Evolutionary conservation across 352 stramenopile genomes (phyloP), one percentile per base, ranked within the genome.

Genomic region (Globisporangium alternatum): DNA sequence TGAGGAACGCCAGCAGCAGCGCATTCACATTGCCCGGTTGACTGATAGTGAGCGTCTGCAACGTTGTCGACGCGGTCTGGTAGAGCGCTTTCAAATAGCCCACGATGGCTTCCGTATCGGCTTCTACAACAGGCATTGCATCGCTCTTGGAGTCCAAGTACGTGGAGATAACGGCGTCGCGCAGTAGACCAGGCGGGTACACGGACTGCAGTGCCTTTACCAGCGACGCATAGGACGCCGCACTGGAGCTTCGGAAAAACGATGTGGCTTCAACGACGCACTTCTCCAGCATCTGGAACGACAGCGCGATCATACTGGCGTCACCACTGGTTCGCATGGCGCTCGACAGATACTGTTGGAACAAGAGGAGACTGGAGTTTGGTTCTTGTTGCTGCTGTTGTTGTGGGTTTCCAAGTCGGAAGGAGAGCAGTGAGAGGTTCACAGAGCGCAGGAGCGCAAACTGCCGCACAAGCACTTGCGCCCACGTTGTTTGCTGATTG

Each of bases 401-500:
- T 21, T 37, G 25, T n/a, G 53, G 37, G 22, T 33, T 10, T 28
- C 1, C 44, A 1, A 75, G 51, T 2, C 39, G 63, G 3, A 63
- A 56, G 21, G 66, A 75, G 13, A 75, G 25, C 4, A 82, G 56
- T 12, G 70, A 58, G n/a, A 81, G 63, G 21, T 60, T 72, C 9
- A 66, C 44, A 28, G 72, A 49, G 41, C 69, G 69, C 19, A 77
- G 39, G n/a, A 79, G 41, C 21, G 72, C 68, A 53, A 85, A 79
- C 13, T 74, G 67, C 47, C 69, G 68, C 21, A 81, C 28, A n/a
- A 82, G 41, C 21, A 56, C 64, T 25, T 53, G 52, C 56, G 69
- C 65, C 41, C 57, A 70, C 10, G 62, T 28, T 28, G n/a, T 28
- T 25, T 28, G 44, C 19, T 21, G 15, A 10, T 12, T 41, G 39